Conservation (phyloP, 2,329 filamentous ascomycete genomes). For the Dactylellina leptospora region DNA sequence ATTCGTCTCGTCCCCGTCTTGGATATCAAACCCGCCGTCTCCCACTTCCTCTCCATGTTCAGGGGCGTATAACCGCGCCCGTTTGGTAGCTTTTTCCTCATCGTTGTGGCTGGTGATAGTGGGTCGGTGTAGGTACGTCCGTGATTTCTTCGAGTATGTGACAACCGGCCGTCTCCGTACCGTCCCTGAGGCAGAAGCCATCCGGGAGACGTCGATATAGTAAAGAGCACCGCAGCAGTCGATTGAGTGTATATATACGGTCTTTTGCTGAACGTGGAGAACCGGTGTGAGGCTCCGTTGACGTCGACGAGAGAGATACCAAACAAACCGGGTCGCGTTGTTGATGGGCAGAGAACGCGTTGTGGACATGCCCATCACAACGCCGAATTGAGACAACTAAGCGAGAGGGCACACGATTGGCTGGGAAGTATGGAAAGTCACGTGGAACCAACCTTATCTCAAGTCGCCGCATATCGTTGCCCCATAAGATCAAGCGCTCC, state of each 20-base stretch:
- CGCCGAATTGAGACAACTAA: slow-evolving; percentile 18
- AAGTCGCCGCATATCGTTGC: slow-evolving; percentile 30
- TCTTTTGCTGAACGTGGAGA: too few species aligned
- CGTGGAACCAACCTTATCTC: slow-evolving; percentile 27
- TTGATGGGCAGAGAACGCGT: slow-evolving; percentile 27
- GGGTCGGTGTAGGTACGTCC: slow-evolving; percentile 22
- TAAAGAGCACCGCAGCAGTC: not conserved
- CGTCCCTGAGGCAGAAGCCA: slow-evolving; percentile 13
- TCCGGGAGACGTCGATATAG: not conserved
- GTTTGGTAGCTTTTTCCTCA: slow-evolving; percentile 21
- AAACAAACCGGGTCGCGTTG: slow-evolving; percentile 19
- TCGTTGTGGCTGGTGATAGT: not conserved
- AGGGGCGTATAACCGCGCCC: slow-evolving; percentile 19
- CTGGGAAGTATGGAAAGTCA: slow-evolving; percentile 30
- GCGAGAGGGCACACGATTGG: slow-evolving; percentile 24
- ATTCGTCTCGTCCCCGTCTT: not conserved
- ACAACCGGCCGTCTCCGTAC: slow-evolving; percentile 28
- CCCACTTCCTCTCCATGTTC: not conserved
- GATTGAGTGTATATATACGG: not conserved
- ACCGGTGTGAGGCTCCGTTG: too few species aligned
- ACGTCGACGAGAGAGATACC: not conserved
- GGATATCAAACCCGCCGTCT: not conserved
- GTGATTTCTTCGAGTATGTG: slow-evolving; percentile 43
- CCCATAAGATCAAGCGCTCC: slow-evolving; percentile 14
- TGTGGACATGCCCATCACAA: slow-evolving; percentile 30